Conservation (phyloP, 73 alveolate species). For the Paramecium bursaria region DNA sequence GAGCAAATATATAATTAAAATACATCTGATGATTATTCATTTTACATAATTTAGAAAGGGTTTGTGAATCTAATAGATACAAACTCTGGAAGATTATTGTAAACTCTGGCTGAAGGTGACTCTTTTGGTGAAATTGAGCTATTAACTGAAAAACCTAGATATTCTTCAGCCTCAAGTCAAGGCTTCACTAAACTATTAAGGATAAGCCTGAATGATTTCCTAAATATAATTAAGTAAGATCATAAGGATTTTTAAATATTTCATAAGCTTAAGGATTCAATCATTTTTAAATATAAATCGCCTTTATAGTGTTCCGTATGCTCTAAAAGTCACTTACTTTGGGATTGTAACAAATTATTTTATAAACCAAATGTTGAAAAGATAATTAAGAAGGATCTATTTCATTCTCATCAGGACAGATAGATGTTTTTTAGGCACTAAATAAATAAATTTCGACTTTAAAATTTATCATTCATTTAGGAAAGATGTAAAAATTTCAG, state of each 20-base stretch:
- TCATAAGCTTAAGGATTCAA: constrained; percentile 15
- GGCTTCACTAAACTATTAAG: constrained; percentile 1
- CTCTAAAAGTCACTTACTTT: neutral
- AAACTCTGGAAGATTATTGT: neutral
- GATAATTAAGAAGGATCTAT: neutral
- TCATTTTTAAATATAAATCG: neutral
- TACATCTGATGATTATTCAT: too few species aligned
- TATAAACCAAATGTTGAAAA: constrained; percentile 44
- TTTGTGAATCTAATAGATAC: constrained; percentile 24
- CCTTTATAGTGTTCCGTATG: constrained; percentile 30
- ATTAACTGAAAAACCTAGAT: neutral
- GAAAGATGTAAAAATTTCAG: too few species aligned
- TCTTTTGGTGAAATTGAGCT: constrained; percentile 42
- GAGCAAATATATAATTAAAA: too few species aligned
- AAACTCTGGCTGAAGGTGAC: neutral
- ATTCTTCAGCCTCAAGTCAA: constrained; percentile 9
- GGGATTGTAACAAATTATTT: constrained; percentile 14
- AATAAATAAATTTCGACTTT: too few species aligned
- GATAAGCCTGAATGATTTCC: too few species aligned
- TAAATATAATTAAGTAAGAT: constrained; percentile 25
- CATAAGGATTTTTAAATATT: neutral
- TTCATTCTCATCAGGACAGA: neutral
- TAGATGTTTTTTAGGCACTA: too few species aligned
- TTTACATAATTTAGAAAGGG: constrained; percentile 44
- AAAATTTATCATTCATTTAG: too few species aligned